Evolutionary conservation across 306 rosid species (phyloP), one percentile per base, ranked within the genome.

Genomic region (Gleditsia sinensis): DNA sequence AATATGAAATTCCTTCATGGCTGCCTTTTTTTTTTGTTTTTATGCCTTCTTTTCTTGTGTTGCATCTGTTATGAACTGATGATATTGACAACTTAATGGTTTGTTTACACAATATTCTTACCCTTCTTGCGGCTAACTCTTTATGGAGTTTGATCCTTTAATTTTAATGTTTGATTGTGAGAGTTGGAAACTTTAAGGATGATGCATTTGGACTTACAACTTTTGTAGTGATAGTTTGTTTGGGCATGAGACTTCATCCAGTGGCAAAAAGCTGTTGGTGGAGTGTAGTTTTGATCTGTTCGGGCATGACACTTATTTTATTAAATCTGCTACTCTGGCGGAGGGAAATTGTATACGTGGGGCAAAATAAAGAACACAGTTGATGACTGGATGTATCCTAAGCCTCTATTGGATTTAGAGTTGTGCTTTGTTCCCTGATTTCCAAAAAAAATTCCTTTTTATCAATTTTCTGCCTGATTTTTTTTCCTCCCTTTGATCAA

Each of bases 331-430:
- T 46, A 83, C 80, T 51, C 86, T 92, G 99, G 88, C 70, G 97
- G 99, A 45, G 99, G 99, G 54, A 97, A 94, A 78, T 69, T 94
- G 81, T 94, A 94, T 62, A 90, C 92, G 96, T 94, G 99, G 99
- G 99, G 99, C 24, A 94, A 94, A 87, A 51, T 94, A 54, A 94
- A 94, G 80, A 87, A 37, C 68, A 73, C 91, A 0, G 99, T 97
- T n/a, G 99, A 94, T 83, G 99, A 94, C 79, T 94, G 96, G 99
- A 94, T 94, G 99, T 94, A 94, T 85, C 97, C 99, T 23, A 92
- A 94, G 80, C 99, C 99, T 74, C 93, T 90, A 40, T 70, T 94
- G 96, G 99, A 94, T 85, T 90, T 94, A 85, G 92, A 98, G 99
- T 94, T 80, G 67, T 56, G 25, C 64, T 71, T 70, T 61, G 68